phyloP scores from a whole-genome alignment of 2,329 filamentous ascomycete genomes.

The Aspergillus thermomutatus region DNA sequence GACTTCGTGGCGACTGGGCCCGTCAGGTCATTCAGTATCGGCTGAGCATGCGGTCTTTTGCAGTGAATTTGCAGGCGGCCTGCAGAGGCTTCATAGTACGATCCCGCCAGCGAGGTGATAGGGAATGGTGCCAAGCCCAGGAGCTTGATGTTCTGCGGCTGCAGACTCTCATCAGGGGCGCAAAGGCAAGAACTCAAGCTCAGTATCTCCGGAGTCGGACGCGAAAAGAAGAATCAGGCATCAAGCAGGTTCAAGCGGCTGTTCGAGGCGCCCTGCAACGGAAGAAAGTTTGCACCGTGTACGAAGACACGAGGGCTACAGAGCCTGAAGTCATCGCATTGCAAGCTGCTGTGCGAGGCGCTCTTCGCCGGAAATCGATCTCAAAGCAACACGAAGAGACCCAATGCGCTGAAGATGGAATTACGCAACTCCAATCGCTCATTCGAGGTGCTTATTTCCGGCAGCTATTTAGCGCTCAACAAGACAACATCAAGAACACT shows the following conservation, averaged over 20 bases:
- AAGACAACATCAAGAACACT: constrained; percentile 45
- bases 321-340: constrained; percentile 59
- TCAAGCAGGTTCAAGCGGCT: constrained; percentile 54
- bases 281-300: constrained; percentile 46
- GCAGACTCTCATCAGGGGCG: constrained; percentile 72
- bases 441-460: constrained; percentile 66
- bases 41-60: constrained; percentile 77
- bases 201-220: constrained; percentile 39
- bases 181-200: constrained; percentile 42
- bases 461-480: constrained; percentile 33
- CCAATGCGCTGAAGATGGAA: constrained; percentile 49
- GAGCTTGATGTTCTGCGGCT: constrained; percentile 72
- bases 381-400: constrained; percentile 21
- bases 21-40: constrained; percentile 80
- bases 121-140: constrained; percentile 69
- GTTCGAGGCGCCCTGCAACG: constrained; percentile 49
- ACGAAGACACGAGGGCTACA: constrained; percentile 61
- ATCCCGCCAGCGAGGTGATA: constrained; percentile 57
- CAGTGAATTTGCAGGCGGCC: constrained; percentile 73
- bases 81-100: constrained; percentile 74
- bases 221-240: constrained; percentile 40
- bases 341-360: constrained; percentile 61
- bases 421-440: constrained; percentile 62
- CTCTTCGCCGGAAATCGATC: constrained; percentile 17
- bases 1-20: constrained; percentile 82